These are phyloP conservation scores for Glycine tomentella DNA, from an alignment of 306 rosid species.

Conservation along the genomic window DNA sequence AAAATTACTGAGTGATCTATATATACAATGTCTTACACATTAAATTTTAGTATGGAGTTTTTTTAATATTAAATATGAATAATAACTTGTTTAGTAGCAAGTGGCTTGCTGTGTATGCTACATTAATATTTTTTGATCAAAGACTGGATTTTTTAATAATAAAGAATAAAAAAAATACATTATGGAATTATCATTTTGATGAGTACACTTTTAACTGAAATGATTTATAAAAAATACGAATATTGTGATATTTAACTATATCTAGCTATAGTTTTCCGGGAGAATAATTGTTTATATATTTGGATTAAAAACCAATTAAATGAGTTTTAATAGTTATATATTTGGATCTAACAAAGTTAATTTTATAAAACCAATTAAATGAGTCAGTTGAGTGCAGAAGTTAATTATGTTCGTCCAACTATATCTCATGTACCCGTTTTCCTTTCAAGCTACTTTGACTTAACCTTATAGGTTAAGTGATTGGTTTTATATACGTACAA, in stretches of 20 bases:
- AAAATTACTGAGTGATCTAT: background rate
- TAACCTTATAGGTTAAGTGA: background rate
- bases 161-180: background rate
- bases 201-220: background rate
- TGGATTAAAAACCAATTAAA: conserved; percentile 94
- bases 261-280: too few relatives aligned
- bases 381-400: conserved; percentile 25
- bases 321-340: background rate
- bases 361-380: conserved; percentile 3
- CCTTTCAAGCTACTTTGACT: background rate
- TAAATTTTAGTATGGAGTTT: background rate
- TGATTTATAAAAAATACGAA: too few relatives aligned
- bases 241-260: too few relatives aligned
- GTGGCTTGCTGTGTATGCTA: background rate
- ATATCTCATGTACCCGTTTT: conserved; percentile 47
- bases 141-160: background rate
- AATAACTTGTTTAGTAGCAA: background rate
- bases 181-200: background rate
- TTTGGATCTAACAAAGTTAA: background rate
- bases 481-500: background rate
- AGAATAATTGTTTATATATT: conserved; percentile 23
- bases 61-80: background rate
- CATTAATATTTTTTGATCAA: background rate
- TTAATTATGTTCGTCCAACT: background rate
- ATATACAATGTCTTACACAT: conserved; percentile 16